phyloP scores from a whole-genome alignment of 2,329 filamentous ascomycete genomes.

The Apiospora pterosperma region DNA sequence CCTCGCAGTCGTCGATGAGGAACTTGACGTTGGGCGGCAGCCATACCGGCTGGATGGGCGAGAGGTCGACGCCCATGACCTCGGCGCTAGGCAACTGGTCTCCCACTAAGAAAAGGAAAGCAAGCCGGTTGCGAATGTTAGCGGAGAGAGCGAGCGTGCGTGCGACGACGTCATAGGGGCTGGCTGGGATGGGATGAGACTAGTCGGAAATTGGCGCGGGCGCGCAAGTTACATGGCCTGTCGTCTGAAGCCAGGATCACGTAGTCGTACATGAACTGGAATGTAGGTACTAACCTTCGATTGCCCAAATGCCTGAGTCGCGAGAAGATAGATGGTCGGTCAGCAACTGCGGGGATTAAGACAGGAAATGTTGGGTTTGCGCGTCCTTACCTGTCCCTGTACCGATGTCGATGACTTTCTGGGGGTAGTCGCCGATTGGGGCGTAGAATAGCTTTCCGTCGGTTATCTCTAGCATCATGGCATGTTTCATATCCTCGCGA shows the following conservation, averaged over 20 bases:
- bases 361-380: background rate
- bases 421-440: conserved; percentile 34
- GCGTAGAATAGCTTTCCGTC: conserved; percentile 37
- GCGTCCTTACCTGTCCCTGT: conserved; percentile 42
- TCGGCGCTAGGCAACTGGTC: conserved; percentile 21
- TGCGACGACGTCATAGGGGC: background rate
- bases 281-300: conserved; percentile 34
- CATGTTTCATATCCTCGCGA: conserved; percentile 31
- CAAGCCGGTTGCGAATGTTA: background rate
- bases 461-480: conserved; percentile 22
- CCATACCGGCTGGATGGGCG: conserved; percentile 43
- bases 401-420: conserved; percentile 36
- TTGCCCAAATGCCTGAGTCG: conserved; percentile 46
- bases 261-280: background rate
- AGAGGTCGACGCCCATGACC: conserved; percentile 29
- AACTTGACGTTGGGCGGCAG: conserved; percentile 39
- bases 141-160: background rate
- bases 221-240: background rate
- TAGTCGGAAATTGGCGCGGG: background rate
- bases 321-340: background rate
- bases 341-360: background rate
- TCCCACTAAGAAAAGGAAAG: conserved; percentile 1
- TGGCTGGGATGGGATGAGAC: background rate
- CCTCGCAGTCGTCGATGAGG: conserved; percentile 40
- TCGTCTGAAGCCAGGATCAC: background rate